Base-by-base conservation (phyloP, 164 flowering plant genomes). In the Kalanchoe fedtschenkoi region DNA sequence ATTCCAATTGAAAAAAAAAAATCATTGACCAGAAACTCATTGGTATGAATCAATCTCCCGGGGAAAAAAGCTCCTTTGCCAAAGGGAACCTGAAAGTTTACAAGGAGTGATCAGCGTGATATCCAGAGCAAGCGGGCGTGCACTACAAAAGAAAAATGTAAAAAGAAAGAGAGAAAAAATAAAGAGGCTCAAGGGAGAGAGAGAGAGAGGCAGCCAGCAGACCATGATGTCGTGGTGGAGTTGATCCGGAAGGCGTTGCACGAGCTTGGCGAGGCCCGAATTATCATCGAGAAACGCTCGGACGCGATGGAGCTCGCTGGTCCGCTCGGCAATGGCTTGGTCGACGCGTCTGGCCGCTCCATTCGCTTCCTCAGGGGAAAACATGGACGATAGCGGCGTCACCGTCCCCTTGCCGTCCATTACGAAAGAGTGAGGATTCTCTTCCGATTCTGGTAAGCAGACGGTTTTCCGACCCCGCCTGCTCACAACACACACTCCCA, bases 51-150 rank as follows among this genome's bases (percentile, higher is more conserved):
- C 74, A 93, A 67, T 34, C 80, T 84, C 19, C 98, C 98, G 5
- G 96, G 97, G 44, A 90, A 93, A 65, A 93, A 93, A 0, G 96
- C 98, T 0, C 84, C 91, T 71, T 83, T 82, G 2, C 98, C 96
- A 71, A 88, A 90, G 0, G 98, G 98, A 42, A 89, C 95, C 97
- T 88, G 59, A 41, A 44, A 19, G 34, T 17, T 32, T 39, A 42
- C n/a, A 62, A 13, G 15, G 26, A 32, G 54, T 47, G 29, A 47
- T 7, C 54, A 22, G 22, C 22, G 2, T 19, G 54, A 14, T 46
- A 10, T 43, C 22, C 39, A 37, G 13, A 37, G 8, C 39, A 37
- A 37, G 39, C 13, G 2, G n/a, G 5, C 11, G 13, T 37, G 13
- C 39, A 37, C 0, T 37, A n/a, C 13, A 9, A 37, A 37, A 5